A percentile compares a stretch with the other conserved stretches of the same genome.
Evolutionary conservation across 768 basidiomycete species (phyloP).

Genomic region (Leccinum sublutescens): DNA sequence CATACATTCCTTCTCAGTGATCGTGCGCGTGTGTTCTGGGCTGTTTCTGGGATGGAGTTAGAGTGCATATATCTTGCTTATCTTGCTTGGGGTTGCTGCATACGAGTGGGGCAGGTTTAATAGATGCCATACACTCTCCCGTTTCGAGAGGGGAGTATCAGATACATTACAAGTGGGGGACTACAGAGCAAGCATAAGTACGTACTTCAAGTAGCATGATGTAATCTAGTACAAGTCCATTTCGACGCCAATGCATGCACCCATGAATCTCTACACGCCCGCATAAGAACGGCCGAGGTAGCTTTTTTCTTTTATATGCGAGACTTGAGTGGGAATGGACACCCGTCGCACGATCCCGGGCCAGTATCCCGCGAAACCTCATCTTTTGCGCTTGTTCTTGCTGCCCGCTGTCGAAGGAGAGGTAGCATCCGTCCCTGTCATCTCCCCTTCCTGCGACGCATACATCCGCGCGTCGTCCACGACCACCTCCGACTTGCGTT

Average conservation of each 20-base stretch:
- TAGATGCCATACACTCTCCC: too few species aligned
- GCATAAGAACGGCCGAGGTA: too few species aligned
- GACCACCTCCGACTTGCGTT: slow-evolving; percentile 41
- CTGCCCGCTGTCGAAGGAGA: slow-evolving; percentile 11
- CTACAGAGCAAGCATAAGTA: too few species aligned
- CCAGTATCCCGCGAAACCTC: neutral
- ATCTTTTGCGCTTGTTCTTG: slow-evolving; percentile 33
- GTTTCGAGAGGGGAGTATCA: too few species aligned
- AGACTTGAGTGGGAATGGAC: neutral
- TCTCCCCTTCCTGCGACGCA: neutral
- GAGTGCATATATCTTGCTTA: neutral
- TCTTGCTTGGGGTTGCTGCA: too few species aligned
- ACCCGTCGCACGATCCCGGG: neutral
- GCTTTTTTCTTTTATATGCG: too few species aligned
- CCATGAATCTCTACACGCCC: too few species aligned
- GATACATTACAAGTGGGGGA: too few species aligned
- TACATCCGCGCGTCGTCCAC: slow-evolving; percentile 11
- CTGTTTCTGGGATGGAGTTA: neutral
- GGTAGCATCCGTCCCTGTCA: neutral
- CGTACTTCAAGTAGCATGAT: too few species aligned
- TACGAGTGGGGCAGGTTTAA: too few species aligned
- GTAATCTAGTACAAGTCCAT: too few species aligned
- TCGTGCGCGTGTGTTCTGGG: neutral
- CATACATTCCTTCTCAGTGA: slow-evolving; percentile 15
- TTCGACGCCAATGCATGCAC: too few species aligned